Conservation (phyloP, 1,284 basidiomycete genomes). For the Phellopilus nigrolimitatus region DNA sequence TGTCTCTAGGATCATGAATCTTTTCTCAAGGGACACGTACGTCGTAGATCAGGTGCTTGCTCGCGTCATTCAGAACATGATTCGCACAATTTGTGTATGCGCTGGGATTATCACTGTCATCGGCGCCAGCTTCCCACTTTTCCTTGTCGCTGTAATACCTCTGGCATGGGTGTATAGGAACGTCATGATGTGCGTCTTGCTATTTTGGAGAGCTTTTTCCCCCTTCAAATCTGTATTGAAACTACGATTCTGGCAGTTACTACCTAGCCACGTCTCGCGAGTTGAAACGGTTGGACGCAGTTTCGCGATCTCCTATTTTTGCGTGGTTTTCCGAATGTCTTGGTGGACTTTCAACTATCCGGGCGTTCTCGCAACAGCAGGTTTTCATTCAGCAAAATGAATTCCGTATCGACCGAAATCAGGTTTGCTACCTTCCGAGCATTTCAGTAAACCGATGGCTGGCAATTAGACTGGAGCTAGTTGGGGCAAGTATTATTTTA, state of each 20-base stretch:
- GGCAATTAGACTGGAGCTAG: conserved; percentile 74
- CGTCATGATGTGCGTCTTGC: conserved; percentile 70
- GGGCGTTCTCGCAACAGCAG: conserved; percentile 69
- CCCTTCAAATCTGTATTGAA: too few species aligned
- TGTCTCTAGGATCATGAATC: conserved; percentile 62
- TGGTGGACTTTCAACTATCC: conserved; percentile 80
- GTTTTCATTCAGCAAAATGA: conserved; percentile 80
- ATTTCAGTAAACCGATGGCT: conserved; percentile 80
- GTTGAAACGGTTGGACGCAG: conserved; percentile 88
- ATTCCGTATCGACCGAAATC: conserved; percentile 78
- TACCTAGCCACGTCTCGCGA: conserved; percentile 90
- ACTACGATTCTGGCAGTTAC: conserved; percentile 48
- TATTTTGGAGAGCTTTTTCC: conserved; percentile 75
- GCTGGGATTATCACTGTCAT: conserved; percentile 79
- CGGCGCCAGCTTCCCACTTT: conserved; percentile 75
- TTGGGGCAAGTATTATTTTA: conserved; percentile 44
- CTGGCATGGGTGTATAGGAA: conserved; percentile 70
- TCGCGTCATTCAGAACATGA: conserved; percentile 64
- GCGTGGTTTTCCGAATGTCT: conserved; percentile 87
- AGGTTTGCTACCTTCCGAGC: conserved; percentile 73
- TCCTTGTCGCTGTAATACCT: conserved; percentile 74
- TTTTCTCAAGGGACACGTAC: conserved; percentile 92
- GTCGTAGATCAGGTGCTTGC: conserved; percentile 84
- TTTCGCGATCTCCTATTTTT: conserved; percentile 89
- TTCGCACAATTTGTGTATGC: conserved; percentile 57